Percentiles rank a stretch among this genome's conserved stretches.
Evolutionary conservation across 192 early-diverging fungal species (phyloP).

Genomic region (Coemansia sp.): DNA sequence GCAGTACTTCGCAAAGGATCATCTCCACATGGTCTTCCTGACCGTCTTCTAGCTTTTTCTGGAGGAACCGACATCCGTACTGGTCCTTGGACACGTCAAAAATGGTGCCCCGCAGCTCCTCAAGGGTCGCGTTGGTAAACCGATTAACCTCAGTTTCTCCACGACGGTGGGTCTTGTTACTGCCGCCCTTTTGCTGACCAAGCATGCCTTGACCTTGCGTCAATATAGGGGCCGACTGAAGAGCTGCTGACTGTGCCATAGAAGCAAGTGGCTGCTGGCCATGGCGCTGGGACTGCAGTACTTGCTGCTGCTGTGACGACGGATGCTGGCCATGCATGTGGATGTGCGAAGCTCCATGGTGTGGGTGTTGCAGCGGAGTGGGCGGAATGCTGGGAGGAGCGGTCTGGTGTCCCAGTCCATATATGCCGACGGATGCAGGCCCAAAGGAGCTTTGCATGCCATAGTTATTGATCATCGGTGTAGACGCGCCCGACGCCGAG

Average conservation of each 20-base stretch:
- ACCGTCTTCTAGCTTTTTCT: conserved; percentile 82
- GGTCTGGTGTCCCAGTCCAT: conserved; percentile 28
- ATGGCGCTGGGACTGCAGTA: conserved; percentile 25
- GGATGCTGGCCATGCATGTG: conserved; percentile 16
- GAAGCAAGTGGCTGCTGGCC: conserved; percentile 7
- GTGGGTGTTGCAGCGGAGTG: conserved; percentile 33
- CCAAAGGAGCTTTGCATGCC: conserved; percentile 31
- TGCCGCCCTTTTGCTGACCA: conserved; percentile 40
- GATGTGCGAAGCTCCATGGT: conserved; percentile 31
- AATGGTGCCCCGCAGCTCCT: conserved; percentile 72
- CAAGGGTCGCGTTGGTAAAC: conserved; percentile 65
- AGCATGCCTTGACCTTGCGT: conserved; percentile 7
- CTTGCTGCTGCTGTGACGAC: conserved; percentile 9
- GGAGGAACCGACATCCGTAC: conserved; percentile 84
- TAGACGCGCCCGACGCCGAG: conserved; percentile 13
- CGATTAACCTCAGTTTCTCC: conserved; percentile 59
- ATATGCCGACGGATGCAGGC: conserved; percentile 6
- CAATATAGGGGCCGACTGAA: background rate
- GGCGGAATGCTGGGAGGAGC: conserved; percentile 16
- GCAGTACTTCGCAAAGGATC: conserved; percentile 77
- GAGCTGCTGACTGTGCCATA: background rate
- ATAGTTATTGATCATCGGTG: conserved; percentile 27
- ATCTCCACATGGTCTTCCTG: conserved; percentile 61
- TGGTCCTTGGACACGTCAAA: conserved; percentile 85
- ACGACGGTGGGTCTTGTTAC: conserved; percentile 29